Base-by-base conservation (phyloP, 2,329 filamentous ascomycete genomes). In the Fonsecaea multimorphosa region DNA sequence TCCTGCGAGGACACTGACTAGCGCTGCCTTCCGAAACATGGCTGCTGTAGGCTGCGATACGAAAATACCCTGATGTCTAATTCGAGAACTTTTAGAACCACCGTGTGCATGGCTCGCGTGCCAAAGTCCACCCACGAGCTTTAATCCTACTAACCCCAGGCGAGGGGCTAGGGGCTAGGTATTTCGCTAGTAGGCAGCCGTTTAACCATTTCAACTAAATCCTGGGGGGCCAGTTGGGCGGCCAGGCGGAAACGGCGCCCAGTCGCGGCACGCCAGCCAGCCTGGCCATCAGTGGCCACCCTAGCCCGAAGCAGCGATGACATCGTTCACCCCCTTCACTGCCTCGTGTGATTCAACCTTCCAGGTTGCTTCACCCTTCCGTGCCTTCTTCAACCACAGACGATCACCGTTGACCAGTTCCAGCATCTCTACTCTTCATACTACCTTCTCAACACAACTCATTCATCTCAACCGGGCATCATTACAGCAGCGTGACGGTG, bases 301-400 rank as follows among this genome's bases (percentile, higher is more conserved):
- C 44, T 49, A 49, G 44, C 58, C 58, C 22, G 56, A 58, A 51
- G 44, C 40, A 58, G 56, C 56, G 27, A 60, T 60, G 58, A 60
- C 44, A 60, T 60, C 58, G 58, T 53, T 46, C 58, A 38, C 58
- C 56, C 40, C 40, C 4, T 58, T 34, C 24, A 31, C 22, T n/a
- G 36, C 19, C 36, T 31, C 19, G 16, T 49, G 36, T 22, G 44
- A 22, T 36, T 57, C 54, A 56, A 7, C 34, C n/a, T n/a, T n/a
- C n/a, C n/a, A n/a, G n/a, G n/a, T 36, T 19, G 29, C 34, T 27
- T 19, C 31, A 31, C 38, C 19, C 31, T 53, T n/a, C n/a, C n/a
- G n/a, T n/a, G n/a, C n/a, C n/a, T n/a, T 53, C 58, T 52, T 38
- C 58, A 38, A 49, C 44, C 53, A 29, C 58, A 60, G 22, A 46